A percentile compares a stretch with the other conserved stretches of the same genome.
Evolutionary conservation across 441 rosid genomes (phyloP).

Genomic region (Populus tomentosa): DNA sequence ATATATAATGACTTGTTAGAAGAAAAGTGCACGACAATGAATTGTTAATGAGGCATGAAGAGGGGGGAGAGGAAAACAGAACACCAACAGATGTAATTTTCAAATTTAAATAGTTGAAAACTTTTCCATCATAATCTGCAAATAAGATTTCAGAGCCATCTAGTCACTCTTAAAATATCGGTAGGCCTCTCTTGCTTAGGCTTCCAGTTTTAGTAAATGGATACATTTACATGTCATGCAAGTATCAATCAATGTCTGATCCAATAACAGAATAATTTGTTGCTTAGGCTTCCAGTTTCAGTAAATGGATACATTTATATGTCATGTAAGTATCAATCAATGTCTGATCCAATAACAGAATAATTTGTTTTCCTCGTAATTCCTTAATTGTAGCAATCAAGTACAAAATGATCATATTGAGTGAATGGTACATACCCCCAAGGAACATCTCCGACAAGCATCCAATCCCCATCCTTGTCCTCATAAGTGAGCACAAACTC

Average conservation of each 20-base stretch:
- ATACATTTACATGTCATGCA: background rate
- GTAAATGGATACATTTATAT: too few relatives aligned
- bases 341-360: background rate
- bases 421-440: slow-evolving; percentile 60
- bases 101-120: background rate
- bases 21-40: background rate
- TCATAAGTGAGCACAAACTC: slow-evolving; percentile 79
- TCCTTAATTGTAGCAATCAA: background rate
- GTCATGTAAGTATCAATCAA: background rate
- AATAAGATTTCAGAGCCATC: background rate
- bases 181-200: background rate
- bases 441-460: slow-evolving; percentile 25
- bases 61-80: background rate
- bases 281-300: too few relatives aligned
- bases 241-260: background rate
- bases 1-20: background rate
- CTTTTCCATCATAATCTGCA: background rate
- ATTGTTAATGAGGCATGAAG: background rate
- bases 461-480: slow-evolving; percentile 97
- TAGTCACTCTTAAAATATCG: background rate
- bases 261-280: too few relatives aligned
- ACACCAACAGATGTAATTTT: background rate
- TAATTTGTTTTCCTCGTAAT: background rate
- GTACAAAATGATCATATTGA: background rate
- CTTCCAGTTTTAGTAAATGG: background rate